These are phyloP conservation scores for Ophiosphaerella narmari DNA, from an alignment of 2,329 filamentous ascomycete genomes.

Conservation along the genomic window DNA sequence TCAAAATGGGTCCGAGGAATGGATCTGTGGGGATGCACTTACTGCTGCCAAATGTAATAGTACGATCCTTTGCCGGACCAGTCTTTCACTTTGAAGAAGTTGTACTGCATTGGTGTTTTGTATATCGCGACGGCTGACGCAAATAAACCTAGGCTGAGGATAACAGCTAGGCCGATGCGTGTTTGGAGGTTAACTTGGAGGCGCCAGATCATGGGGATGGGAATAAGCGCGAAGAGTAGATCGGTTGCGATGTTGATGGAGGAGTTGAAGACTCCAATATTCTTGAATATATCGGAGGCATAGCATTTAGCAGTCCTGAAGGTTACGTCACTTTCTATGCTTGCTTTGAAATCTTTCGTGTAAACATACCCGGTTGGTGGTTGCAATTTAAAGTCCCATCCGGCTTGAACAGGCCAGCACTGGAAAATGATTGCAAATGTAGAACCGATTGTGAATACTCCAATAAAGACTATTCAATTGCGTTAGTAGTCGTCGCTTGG, in stretches of 20 bases:
- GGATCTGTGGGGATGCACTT: background rate
- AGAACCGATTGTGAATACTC: constrained; percentile 31
- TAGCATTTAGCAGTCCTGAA: constrained; percentile 26
- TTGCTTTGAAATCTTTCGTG: too few species aligned
- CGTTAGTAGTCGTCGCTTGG: background rate
- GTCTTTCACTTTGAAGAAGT: constrained; percentile 34
- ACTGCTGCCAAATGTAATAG: constrained; percentile 37
- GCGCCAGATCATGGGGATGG: constrained; percentile 50
- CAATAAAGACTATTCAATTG: constrained; percentile 13
- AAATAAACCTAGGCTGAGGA: constrained; percentile 46
- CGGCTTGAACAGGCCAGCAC: constrained; percentile 48
- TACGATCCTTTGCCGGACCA: constrained; percentile 30
- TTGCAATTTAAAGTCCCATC: constrained; percentile 46
- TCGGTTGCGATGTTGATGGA: constrained; percentile 48
- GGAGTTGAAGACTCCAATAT: constrained; percentile 55
- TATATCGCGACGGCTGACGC: constrained; percentile 30
- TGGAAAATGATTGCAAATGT: constrained; percentile 32
- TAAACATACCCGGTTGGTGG: constrained; percentile 22
- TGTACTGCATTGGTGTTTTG: constrained; percentile 31
- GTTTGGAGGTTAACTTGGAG: constrained; percentile 49
- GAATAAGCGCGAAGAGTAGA: constrained; percentile 47
- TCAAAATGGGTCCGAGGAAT: too few species aligned
- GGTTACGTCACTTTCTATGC: background rate
- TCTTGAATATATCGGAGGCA: constrained; percentile 48
- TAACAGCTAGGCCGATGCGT: constrained; percentile 41